Conservation (phyloP, 2,329 filamentous ascomycete genomes). For the Clonostachys solani region DNA sequence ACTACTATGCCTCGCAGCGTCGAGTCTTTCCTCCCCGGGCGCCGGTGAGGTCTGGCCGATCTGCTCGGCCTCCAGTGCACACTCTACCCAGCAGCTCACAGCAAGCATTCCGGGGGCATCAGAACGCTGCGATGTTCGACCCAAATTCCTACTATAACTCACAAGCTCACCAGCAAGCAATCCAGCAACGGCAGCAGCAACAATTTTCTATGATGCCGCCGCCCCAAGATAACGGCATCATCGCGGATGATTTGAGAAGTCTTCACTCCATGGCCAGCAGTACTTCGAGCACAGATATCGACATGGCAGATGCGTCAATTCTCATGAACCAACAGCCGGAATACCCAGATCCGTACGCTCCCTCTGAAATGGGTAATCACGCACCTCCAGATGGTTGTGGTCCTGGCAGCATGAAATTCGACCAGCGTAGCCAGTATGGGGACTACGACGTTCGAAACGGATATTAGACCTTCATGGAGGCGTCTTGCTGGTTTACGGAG, state of each 20-base stretch:
- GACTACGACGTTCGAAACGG: background rate
- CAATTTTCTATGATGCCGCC: slow-evolving; percentile 21
- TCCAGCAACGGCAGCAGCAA: slow-evolving; percentile 14
- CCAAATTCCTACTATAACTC: slow-evolving; percentile 1
- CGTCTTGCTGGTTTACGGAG: no score
- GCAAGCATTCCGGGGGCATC: background rate
- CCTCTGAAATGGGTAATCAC: no score
- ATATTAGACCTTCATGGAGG: background rate
- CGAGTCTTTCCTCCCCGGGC: slow-evolving; percentile 18
- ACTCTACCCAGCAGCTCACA: slow-evolving; percentile 11
- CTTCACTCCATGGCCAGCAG: slow-evolving; percentile 23
- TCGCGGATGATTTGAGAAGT: slow-evolving; percentile 28
- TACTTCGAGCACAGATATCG: slow-evolving; percentile 18
- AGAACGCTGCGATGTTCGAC: slow-evolving; percentile 15
- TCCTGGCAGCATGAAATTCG: no score
- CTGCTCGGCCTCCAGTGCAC: slow-evolving; percentile 17
- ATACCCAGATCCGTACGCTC: no score
- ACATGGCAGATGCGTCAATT: slow-evolving; percentile 26
- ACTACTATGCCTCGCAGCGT: slow-evolving; percentile 27
- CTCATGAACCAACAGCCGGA: no score
- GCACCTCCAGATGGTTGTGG: no score
- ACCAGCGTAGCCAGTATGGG: background rate
- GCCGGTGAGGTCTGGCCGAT: slow-evolving; percentile 20
- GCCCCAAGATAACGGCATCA: slow-evolving; percentile 21
- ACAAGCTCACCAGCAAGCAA: slow-evolving; percentile 6